Percentiles rank a stretch among this genome's conserved stretches.
Conservation (phyloP, 2,329 filamentous ascomycete species). For the Rhynchosporium agropyri region DNA sequence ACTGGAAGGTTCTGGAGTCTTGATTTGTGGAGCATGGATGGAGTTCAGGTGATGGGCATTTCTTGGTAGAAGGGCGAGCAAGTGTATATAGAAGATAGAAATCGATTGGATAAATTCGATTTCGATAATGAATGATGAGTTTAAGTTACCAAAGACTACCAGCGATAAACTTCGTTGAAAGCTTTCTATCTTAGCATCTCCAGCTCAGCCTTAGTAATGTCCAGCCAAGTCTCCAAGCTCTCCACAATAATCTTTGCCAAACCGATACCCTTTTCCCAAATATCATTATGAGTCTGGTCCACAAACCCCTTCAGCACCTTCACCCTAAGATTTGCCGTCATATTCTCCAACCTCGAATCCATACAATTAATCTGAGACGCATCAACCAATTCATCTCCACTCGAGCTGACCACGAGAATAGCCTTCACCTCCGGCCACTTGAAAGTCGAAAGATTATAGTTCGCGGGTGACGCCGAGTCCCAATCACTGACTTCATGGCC, state of each 20-base stretch:
- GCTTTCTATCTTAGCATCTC: not conserved
- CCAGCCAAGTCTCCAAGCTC: constrained; percentile 2
- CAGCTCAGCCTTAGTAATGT: not conserved
- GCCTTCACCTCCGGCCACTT: constrained; percentile 23
- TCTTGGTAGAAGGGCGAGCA: not conserved
- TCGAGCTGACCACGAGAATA: constrained; percentile 41
- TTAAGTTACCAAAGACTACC: not conserved
- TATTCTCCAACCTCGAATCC: not conserved
- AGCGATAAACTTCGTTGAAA: not conserved
- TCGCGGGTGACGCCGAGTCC: constrained; percentile 46
- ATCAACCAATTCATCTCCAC: constrained; percentile 47
- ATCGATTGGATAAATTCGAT: not conserved
- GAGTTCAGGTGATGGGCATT: constrained; percentile 11
- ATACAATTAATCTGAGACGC: constrained; percentile 38
- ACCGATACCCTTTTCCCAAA: constrained; percentile 11
- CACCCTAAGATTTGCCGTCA: not conserved
- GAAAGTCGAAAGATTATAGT: constrained; percentile 6
- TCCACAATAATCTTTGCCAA: constrained; percentile 13
- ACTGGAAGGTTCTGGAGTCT: not conserved
- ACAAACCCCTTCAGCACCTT: constrained; percentile 9
- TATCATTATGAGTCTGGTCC: constrained; percentile 11
- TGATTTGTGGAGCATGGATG: constrained; percentile 7
- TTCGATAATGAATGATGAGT: not conserved
- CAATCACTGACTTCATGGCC: constrained; percentile 51
- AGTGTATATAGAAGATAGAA: constrained; percentile 1